A percentile compares a stretch with the other conserved stretches of the same genome.
These are phyloP conservation scores for Pilasporangium apinafurcum DNA, from an alignment of 352 stramenopile genomes.

Conservation along the genomic window DNA sequence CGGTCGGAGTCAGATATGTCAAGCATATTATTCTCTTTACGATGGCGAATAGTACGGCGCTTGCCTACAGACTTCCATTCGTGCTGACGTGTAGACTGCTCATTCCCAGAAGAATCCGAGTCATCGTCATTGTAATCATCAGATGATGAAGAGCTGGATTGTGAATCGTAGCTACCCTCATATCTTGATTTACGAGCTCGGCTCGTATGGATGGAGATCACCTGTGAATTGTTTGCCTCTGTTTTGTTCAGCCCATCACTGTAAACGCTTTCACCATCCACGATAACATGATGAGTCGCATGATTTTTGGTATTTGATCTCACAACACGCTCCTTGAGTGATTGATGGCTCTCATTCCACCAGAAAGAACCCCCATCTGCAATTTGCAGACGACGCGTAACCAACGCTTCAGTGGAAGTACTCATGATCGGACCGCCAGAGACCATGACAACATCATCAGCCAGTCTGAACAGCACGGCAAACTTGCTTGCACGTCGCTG, in stretches of 20 bases:
- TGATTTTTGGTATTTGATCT: conserved; percentile 5
- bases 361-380: conserved; percentile 14
- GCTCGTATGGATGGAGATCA: background rate
- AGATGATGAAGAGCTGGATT: too few species aligned
- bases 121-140: too few species aligned
- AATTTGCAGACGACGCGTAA: conserved; percentile 9
- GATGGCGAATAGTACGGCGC: too few species aligned
- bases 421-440: conserved; percentile 17
- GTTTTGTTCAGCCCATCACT: background rate
- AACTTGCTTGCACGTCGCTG: background rate
- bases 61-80: too few species aligned
- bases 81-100: too few species aligned
- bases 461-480: conserved; percentile 19
- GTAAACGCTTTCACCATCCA: background rate
- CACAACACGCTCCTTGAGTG: conserved; percentile 5
- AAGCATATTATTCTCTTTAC: too few species aligned
- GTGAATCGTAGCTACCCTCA: too few species aligned
- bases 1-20: too few species aligned
- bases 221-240: background rate
- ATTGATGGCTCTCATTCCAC: conserved; percentile 4
- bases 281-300: too few species aligned
- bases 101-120: too few species aligned
- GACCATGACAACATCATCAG: conserved; percentile 26
- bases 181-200: too few species aligned
- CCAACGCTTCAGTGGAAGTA: background rate